Base-by-base conservation (phyloP, 2,329 filamentous ascomycete species). In the Pyricularia pennisetigena region DNA sequence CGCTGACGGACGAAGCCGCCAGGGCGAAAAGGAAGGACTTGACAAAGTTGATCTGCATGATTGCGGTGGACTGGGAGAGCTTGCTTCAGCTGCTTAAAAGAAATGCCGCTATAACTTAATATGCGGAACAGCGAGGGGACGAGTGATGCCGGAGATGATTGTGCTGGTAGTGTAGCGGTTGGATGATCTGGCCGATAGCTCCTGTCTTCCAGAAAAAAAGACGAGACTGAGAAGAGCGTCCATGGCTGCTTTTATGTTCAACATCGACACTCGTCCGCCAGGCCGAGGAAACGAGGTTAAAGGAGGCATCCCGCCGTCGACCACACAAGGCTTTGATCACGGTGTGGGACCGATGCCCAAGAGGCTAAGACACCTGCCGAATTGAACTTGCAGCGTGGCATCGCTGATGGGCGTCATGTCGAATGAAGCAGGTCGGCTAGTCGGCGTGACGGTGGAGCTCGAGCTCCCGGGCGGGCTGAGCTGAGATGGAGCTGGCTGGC, bases 11-110 rank as follows among this genome's bases (percentile, higher is more conserved):
- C 26, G 61, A 30, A 35, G 62, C 67, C 35, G 67, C 62, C 35
- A 64, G 41, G 62, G 67, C 62, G 41, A 68, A 8, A 35, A 61
- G 41, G 41, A 68, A 28, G 14, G 54, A 10, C 66, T 49, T 67
- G 66, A 35, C 66, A 59, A 30, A 8, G 29, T 62, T 62, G 57
- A n/a, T 63, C 57, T 61, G 57, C 57, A 61, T 61, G 57, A 28
- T 61, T 23, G 16, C n/a, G 57, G 24, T 26, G 8, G n/a, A 26
- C 24, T 61, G 23, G n/a, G n/a, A 24, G 24, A 24, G 24, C 57
- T 28, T 28, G 57, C 57, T 61, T 26, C 24, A 61, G 41, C 41
- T 54, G 41, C 41, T 61, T n/a, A n/a, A 23, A 24, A 26, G 9
- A 61, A 24, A 12, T 61, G 28, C 57, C 57, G 57, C 57, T 61